Evolutionary conservation across 2,329 filamentous ascomycete genomes (phyloP).

Genomic region (Mycocentrospora acerina): DNA sequence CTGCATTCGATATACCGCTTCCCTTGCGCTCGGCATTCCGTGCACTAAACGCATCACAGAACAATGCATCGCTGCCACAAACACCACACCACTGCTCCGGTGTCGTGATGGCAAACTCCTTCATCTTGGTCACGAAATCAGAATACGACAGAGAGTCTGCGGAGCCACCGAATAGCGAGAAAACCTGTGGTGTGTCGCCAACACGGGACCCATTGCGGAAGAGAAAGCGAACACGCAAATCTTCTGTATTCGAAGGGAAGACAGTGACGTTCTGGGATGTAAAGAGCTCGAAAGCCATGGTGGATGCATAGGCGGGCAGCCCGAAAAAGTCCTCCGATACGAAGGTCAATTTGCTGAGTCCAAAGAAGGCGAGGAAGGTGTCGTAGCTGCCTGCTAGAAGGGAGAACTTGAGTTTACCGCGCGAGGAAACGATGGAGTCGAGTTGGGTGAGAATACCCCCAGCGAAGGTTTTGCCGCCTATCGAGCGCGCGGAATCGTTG

Average conservation of each 20-base stretch:
- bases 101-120: conserved; percentile 21
- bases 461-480: conserved; percentile 41
- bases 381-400: conserved; percentile 53
- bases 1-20: no score
- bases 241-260: conserved; percentile 42
- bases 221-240: conserved; percentile 55
- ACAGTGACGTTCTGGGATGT: conserved; percentile 21
- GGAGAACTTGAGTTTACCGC: conserved; percentile 34
- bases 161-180: conserved; percentile 51
- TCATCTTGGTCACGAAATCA: conserved; percentile 44
- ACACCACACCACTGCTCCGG: conserved; percentile 53
- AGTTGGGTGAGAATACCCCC: conserved; percentile 37
- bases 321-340: conserved; percentile 47
- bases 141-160: conserved; percentile 48
- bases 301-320: conserved; percentile 51
- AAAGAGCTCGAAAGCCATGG: conserved; percentile 56
- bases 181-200: conserved; percentile 38
- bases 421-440: conserved; percentile 26
- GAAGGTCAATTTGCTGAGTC: conserved; percentile 46
- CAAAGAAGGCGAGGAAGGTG: conserved; percentile 54
- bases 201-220: conserved; percentile 54
- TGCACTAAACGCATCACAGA: conserved; percentile 48
- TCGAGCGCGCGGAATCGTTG: conserved; percentile 27
- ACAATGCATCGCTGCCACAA: conserved; percentile 49
- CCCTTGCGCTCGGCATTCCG: conserved; percentile 38